Evolutionary conservation across 2,329 filamentous ascomycete species (phyloP).

Genomic region (Penicillium sp.): DNA sequence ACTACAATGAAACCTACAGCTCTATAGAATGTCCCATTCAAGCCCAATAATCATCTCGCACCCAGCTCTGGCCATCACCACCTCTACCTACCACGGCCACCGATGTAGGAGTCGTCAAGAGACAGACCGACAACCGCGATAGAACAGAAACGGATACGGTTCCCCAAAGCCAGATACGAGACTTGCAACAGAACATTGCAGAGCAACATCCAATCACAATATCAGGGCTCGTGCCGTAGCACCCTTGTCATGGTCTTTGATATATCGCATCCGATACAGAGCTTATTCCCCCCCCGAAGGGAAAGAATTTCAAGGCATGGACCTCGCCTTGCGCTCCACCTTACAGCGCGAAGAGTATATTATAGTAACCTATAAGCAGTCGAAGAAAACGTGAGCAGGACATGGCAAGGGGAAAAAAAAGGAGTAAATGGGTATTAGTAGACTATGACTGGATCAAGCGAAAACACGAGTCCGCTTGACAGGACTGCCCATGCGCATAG

Average conservation of each 20-base stretch:
- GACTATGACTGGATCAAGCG: constrained; percentile 27
- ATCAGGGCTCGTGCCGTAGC: constrained; percentile 13
- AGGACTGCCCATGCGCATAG: constrained; percentile 36
- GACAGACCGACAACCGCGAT: constrained; percentile 23
- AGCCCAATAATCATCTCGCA: constrained; percentile 9
- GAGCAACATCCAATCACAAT: constrained; percentile 10
- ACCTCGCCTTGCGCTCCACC: constrained; percentile 53
- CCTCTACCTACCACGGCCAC: constrained; percentile 4
- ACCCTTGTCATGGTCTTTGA: constrained; percentile 30
- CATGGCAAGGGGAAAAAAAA: constrained; percentile 4
- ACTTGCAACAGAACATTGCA: constrained; percentile 9
- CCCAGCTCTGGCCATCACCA: constrained; percentile 7
- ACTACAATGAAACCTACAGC: not conserved
- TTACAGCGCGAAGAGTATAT: constrained; percentile 45
- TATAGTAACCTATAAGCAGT: constrained; percentile 12
- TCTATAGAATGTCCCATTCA: constrained; percentile 19
- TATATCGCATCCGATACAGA: constrained; percentile 54
- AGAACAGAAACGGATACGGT: constrained; percentile 9
- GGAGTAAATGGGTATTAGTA: constrained; percentile 33
- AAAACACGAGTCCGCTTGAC: constrained; percentile 39
- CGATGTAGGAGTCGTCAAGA: constrained; percentile 18
- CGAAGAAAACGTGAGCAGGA: constrained; percentile 4
- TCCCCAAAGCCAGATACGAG: constrained; percentile 14
- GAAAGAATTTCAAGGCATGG: constrained; percentile 48
- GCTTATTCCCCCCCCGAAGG: constrained; percentile 38